A percentile compares a stretch with the other conserved stretches of the same genome.
Evolutionary conservation across 163 green algal genomes (phyloP).

Genomic region (Prototheca wickerhamii): DNA sequence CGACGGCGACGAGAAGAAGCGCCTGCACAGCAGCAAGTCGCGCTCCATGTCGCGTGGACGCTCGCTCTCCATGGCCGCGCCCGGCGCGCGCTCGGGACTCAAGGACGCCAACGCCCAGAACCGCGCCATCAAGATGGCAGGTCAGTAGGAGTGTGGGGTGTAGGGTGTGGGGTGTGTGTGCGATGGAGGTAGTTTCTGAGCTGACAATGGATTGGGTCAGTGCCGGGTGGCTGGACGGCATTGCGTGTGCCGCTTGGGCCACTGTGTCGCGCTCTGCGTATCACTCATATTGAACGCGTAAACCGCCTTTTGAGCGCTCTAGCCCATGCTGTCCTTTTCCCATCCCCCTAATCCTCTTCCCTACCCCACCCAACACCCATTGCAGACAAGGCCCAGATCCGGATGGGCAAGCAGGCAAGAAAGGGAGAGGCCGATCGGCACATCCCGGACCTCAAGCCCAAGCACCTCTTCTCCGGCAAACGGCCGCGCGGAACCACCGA

Average conservation of each 20-base stretch:
- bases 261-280: too few species aligned
- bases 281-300: too few species aligned
- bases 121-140: slow-evolving; percentile 76
- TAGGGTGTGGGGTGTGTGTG: neutral
- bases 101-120: slow-evolving; percentile 72
- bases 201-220: neutral
- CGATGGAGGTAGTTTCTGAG: neutral
- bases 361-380: neutral
- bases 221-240: neutral
- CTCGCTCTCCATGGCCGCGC: slow-evolving; percentile 50
- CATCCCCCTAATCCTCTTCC: neutral
- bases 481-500: slow-evolving; percentile 70
- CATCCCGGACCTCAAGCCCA: slow-evolving; percentile 90
- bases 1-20: slow-evolving; percentile 50
- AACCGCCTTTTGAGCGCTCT: too few species aligned
- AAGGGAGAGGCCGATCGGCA: slow-evolving; percentile 82
- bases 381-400: slow-evolving; percentile 63
- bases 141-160: neutral
- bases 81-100: slow-evolving; percentile 52
- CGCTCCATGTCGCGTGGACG: slow-evolving; percentile 79
- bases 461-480: slow-evolving; percentile 94
- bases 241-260: neutral
- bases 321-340: neutral
- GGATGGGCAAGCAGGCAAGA: slow-evolving; percentile 68
- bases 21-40: slow-evolving; percentile 78